A percentile compares a stretch with the other conserved stretches of the same genome.
Evolutionary conservation across 2,329 filamentous ascomycete species (phyloP).

Genomic region (Bisporella sp.): DNA sequence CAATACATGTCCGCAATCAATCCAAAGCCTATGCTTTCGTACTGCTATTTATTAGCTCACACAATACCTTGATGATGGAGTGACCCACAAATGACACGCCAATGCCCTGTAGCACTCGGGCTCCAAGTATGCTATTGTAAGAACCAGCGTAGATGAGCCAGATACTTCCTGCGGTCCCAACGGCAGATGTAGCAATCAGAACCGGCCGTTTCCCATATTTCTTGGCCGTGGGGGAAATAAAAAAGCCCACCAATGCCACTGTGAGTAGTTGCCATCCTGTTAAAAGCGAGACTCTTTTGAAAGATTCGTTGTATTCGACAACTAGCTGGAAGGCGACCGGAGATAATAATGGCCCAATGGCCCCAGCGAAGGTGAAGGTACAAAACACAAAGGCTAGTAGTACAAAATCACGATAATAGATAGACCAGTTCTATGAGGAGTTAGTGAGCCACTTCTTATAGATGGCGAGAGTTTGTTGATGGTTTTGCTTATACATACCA

Average conservation of each 20-base stretch:
- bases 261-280: conserved; percentile 13
- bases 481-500: no score
- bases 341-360: no score
- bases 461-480: no score
- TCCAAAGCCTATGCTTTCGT: no score
- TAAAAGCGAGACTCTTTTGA: conserved; percentile 6
- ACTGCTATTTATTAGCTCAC: no score
- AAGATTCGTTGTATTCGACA: background rate
- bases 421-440: no score
- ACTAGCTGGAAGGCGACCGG: no score
- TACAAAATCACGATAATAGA: no score
- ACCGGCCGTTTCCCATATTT: conserved; percentile 5
- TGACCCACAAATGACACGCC: background rate
- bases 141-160: background rate
- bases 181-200: background rate
- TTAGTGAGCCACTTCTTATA: no score
- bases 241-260: conserved; percentile 5
- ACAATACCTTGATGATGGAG: background rate
- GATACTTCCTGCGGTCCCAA: background rate
- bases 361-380: no score
- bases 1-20: background rate
- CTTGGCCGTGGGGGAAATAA: conserved; percentile 1
- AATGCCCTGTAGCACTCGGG: background rate
- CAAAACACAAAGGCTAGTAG: no score
- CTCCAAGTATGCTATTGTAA: background rate